Base-by-base conservation (phyloP, 345 rosid species). In the Noccaea bulbosa region DNA sequence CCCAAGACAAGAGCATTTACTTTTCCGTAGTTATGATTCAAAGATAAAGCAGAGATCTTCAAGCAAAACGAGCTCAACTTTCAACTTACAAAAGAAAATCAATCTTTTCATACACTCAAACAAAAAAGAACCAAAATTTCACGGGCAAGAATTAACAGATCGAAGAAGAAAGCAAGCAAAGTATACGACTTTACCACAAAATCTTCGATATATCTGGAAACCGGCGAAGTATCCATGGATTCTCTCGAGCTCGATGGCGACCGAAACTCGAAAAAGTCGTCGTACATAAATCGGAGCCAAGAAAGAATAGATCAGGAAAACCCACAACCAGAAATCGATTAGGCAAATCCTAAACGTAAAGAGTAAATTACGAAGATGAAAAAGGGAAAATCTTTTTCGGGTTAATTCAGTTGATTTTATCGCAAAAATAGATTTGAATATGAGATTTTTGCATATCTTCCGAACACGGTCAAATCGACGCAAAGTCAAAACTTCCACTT, bases 191-290 rank as follows among this genome's bases (percentile, higher is more conserved):
- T 54, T 79, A 87, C 93, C 89, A 58, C 87, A 80, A 67, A 70
- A 90, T 75, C 80, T 84, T 16, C 73, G 69, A 74, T 87, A 90
- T 74, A 90, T 81, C 76, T 84, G 79, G 71, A 68, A 56, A 58
- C 78, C 2, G 52, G 61, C 10, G 71, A 40, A 35, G 77, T 83
- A 76, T 75, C 85, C 92, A 89, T 84, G 62, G 41, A 68, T 59
- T 43, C 15, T 46, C 9, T 63, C 53, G 50, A 75, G 66, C 74
- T 69, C 65, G 61, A 63, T 4, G 40, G 41, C 22, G 5, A 45
- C 44, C 58, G 51, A 52, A 60, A 15, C 72, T 67, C 49, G 67
- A 50, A 62, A 33, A 61, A 33, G 38, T 46, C 48, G 34, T 16
- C 15, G 30, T 37, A 16, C 5, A 9, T 47, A 53, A 37, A 55